Base-by-base conservation (phyloP, 2,329 filamentous ascomycete species). In the Aspergillus tamarii region DNA sequence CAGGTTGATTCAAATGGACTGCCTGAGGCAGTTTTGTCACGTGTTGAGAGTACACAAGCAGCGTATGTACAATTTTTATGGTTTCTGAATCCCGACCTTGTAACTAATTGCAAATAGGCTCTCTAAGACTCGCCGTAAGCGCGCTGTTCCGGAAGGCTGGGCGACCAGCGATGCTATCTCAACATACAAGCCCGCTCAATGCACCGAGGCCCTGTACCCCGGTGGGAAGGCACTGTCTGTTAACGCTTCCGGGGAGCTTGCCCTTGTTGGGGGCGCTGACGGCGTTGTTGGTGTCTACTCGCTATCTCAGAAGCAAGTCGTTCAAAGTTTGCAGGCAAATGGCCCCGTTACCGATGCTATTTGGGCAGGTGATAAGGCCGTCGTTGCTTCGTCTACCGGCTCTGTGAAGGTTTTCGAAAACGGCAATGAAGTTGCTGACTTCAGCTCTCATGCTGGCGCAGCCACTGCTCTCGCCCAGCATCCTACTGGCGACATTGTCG, bases 51-150 rank as follows among this genome's bases (percentile, higher is more conserved):
- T 76, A 91, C 91, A 72, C 92, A 97, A 75, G 85, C 91, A 76
- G 86, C 86, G 91, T 95, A 87, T 64, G 90, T 85, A 52, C 36
- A n/a, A 26, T 21, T 46, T 41, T 39, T 41, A 50, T 12, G 8
- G 9, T 43, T 19, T 11, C 14, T 21, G 26, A 26, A n/a, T 53
- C 23, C 28, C 21, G 54, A 45, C 32, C 32, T 9, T 11, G 19
- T 73, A 62, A 70, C 64, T 69, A 60, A 71, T 59, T 58, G 28
- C 66, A 66, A 71, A 16, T 55, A 96, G 92, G 72, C 85, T 98
- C 63, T 95, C 92, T 63, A 92, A 93, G 76, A 91, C 91, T 55
- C 91, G 95, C 74, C 92, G 94, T 81, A 97, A 96, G 85, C 91
- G 95, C 65, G 87, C 92, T 9, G 83, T 96, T 41, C 94, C 95